A percentile compares a stretch with the other conserved stretches of the same genome.
These are phyloP conservation scores for Thielaviopsis euricoi DNA, from an alignment of 2,329 filamentous ascomycete species.

Conservation along the genomic window DNA sequence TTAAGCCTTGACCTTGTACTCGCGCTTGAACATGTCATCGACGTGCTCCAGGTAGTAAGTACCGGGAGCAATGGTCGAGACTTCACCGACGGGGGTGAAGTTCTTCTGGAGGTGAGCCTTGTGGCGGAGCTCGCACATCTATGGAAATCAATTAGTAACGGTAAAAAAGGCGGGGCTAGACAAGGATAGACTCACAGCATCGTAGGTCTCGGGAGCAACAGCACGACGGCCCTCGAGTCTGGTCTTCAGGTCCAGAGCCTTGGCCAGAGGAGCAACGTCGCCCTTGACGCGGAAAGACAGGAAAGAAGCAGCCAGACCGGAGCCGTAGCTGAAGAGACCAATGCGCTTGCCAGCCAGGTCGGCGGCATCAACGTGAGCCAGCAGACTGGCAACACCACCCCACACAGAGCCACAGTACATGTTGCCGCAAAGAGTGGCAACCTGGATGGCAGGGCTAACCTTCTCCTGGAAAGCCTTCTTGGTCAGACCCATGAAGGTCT, in stretches of 20 bases:
- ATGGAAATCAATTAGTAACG: not conserved
- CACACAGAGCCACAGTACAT: slow-evolving; percentile 59
- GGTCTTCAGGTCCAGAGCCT: slow-evolving; percentile 52
- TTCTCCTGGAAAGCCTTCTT: slow-evolving; percentile 76
- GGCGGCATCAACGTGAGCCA: slow-evolving; percentile 46
- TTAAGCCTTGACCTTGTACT: slow-evolving; percentile 61
- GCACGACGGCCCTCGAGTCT: slow-evolving; percentile 48
- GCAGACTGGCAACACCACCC: slow-evolving; percentile 55
- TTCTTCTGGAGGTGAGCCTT: slow-evolving; percentile 70
- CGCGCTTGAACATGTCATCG: slow-evolving; percentile 74
- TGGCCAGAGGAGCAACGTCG: slow-evolving; percentile 49
- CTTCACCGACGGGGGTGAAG: slow-evolving; percentile 53
- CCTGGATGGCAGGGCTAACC: slow-evolving; percentile 55
- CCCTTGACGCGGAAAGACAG: slow-evolving; percentile 58
- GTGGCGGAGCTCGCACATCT: slow-evolving; percentile 70
- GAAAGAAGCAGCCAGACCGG: slow-evolving; percentile 56
- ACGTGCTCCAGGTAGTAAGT: slow-evolving; percentile 69
- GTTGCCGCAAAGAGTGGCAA: slow-evolving; percentile 60
- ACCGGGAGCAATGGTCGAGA: slow-evolving; percentile 47
- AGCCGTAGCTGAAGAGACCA: slow-evolving; percentile 65
- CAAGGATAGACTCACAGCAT: slow-evolving; percentile 45
- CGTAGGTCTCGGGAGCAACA: slow-evolving; percentile 57
- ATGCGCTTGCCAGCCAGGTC: slow-evolving; percentile 55
- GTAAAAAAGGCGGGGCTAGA: not conserved
- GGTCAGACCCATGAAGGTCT: slow-evolving; percentile 68